Conservation (phyloP, 139 green algal genomes). For the Chlamydomonas asymmetrica region DNA sequence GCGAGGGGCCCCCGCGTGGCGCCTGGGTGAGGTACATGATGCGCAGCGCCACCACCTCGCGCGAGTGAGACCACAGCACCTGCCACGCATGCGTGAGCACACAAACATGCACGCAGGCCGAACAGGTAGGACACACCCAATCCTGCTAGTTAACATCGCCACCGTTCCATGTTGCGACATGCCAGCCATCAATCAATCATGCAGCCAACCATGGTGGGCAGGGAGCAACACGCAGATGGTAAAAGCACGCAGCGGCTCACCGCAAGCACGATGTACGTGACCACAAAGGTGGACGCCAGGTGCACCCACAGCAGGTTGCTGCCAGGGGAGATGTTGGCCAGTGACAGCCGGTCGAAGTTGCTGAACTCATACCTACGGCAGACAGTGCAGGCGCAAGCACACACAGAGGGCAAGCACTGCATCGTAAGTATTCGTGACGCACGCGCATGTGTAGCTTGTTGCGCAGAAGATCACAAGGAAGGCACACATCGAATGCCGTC, state of each 20-base stretch:
- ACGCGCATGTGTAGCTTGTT: no score
- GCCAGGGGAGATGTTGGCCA: constrained; percentile 48
- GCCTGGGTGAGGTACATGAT: constrained; percentile 54
- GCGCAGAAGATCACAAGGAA: no score
- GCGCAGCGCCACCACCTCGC: constrained; percentile 56
- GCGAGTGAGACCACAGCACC: constrained; percentile 59
- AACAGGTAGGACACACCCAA: no score
- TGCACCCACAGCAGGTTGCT: constrained; percentile 49
- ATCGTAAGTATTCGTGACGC: no score
- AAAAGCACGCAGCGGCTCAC: no score
- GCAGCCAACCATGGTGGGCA: no score
- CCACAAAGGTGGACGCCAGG: constrained; percentile 48
- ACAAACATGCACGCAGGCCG: background rate
- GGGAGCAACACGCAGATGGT: no score
- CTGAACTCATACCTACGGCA: constrained; percentile 18
- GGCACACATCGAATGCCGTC: background rate
- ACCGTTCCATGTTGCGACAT: no score
- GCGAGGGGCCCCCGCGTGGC: constrained; percentile 43
- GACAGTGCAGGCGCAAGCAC: no score
- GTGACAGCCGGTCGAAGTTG: constrained; percentile 24
- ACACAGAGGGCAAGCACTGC: no score
- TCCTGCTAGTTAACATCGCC: no score
- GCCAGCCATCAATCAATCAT: no score
- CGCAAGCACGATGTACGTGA: constrained; percentile 43
- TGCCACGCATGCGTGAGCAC: background rate